A percentile compares a stretch with the other conserved stretches of the same genome.
Conservation (phyloP, 176 grass and related monocot genomes). For the Aegilops longissima region DNA sequence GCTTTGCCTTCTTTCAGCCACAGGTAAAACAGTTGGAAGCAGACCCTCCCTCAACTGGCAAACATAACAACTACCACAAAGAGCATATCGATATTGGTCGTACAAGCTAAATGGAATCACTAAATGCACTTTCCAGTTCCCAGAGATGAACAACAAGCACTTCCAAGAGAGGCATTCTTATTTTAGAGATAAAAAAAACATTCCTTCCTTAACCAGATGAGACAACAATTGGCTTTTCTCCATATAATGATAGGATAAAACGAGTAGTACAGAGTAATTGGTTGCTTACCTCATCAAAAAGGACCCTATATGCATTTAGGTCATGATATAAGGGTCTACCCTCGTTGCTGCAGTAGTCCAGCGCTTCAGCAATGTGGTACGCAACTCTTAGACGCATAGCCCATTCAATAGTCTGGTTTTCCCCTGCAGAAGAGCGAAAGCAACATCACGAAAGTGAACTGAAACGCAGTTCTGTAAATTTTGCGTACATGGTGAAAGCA, state of each 20-base stretch:
- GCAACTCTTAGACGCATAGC: conserved; percentile 97
- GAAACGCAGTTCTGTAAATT: background rate
- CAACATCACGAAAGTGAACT: background rate
- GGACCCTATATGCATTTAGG: conserved; percentile 90
- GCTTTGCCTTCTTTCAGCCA: background rate
- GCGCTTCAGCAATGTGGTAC: conserved; percentile 82
- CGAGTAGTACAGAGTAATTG: background rate
- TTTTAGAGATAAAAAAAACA: background rate
- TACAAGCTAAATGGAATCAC: conserved; percentile 2
- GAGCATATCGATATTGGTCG: background rate
- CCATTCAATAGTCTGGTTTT: conserved; percentile 99
- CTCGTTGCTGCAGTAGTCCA: conserved; percentile 76
- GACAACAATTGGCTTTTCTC: conserved; percentile 1
- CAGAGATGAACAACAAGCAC: background rate
- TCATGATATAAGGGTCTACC: conserved; percentile 90
- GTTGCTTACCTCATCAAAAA: conserved; percentile 77
- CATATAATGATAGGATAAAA: conserved; percentile 6
- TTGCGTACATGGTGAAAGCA: background rate
- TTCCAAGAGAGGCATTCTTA: background rate
- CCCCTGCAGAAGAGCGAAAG: conserved; percentile 58
- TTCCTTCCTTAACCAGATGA: background rate
- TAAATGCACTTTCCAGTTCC: background rate
- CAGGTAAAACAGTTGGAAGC: background rate
- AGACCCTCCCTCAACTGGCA: conserved; percentile 8
- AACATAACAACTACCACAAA: conserved; percentile 13